Evolutionary conservation across 2,329 filamentous ascomycete species (phyloP).

Genomic region (Trichoderma polysporum): DNA sequence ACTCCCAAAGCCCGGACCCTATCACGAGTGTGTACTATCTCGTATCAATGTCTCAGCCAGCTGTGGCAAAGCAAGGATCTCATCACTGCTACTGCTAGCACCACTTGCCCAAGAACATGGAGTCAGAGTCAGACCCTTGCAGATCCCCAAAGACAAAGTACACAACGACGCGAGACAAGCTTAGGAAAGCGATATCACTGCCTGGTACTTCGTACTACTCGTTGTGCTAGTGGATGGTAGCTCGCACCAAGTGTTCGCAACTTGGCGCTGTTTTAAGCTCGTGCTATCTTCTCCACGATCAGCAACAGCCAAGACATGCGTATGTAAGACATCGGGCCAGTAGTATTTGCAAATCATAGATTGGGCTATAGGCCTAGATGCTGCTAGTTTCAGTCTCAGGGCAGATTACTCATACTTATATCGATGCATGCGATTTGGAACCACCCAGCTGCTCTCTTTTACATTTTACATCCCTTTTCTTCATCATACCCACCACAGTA

Average conservation of each 20-base stretch:
- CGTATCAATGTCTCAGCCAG: neutral
- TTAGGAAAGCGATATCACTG: neutral
- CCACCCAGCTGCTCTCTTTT: neutral
- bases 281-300: conserved; percentile 11
- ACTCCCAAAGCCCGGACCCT: neutral
- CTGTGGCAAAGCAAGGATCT: conserved; percentile 3
- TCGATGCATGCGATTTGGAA: neutral
- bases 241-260: neutral
- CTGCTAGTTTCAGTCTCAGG: neutral
- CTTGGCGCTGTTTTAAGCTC: neutral
- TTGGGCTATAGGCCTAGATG: neutral
- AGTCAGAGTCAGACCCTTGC: neutral
- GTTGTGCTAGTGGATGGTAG: neutral
- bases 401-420: neutral
- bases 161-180: neutral
- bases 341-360: neutral
- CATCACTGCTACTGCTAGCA: neutral
- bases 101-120: neutral
- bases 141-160: neutral
- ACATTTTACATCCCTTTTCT: neutral
- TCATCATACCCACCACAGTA: neutral
- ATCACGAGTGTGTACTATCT: neutral
- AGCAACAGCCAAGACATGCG: neutral
- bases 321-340: neutral
- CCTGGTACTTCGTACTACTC: neutral